Percentiles rank a stretch among this genome's conserved stretches.
phyloP scores from a whole-genome alignment of 2,329 filamentous ascomycete genomes.

The Raffaelea albimanens region DNA sequence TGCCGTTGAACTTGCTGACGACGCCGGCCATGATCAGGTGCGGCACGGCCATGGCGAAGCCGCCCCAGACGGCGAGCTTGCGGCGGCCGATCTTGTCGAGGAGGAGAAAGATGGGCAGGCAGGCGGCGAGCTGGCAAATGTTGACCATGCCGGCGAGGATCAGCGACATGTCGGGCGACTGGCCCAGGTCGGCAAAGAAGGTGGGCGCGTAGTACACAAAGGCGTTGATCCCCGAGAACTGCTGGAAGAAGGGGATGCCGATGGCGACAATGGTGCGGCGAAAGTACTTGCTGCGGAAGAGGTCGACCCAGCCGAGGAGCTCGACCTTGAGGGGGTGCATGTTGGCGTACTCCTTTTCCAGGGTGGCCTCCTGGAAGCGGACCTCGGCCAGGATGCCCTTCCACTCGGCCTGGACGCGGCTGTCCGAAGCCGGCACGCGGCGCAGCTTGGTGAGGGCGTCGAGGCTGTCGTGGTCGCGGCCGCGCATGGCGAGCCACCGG shows the following conservation, averaged over 20 bases:
- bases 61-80: too few relatives aligned
- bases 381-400: slow-evolving; percentile 10
- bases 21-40: background rate
- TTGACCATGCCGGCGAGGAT: background rate
- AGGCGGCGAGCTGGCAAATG: background rate
- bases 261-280: slow-evolving; percentile 39
- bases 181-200: slow-evolving; percentile 54
- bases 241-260: slow-evolving; percentile 11
- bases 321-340: slow-evolving; percentile 6
- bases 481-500: slow-evolving; percentile 8
- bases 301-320: too few relatives aligned
- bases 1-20: background rate
- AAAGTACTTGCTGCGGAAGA: slow-evolving; percentile 25
- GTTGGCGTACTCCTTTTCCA: slow-evolving; percentile 30
- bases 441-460: slow-evolving; percentile 2
- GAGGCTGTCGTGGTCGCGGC: slow-evolving; percentile 5
- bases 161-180: background rate
- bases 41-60: too few relatives aligned
- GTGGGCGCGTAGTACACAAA: slow-evolving; percentile 24
- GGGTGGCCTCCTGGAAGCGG: too few relatives aligned
- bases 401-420: slow-evolving; percentile 12
- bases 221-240: background rate
- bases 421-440: slow-evolving; percentile 1
- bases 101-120: background rate
- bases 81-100: background rate